Percentiles rank a stretch among this genome's conserved stretches.
phyloP scores from a whole-genome alignment of 1,284 basidiomycete genomes.

The Tranzscheliella williamsii region DNA sequence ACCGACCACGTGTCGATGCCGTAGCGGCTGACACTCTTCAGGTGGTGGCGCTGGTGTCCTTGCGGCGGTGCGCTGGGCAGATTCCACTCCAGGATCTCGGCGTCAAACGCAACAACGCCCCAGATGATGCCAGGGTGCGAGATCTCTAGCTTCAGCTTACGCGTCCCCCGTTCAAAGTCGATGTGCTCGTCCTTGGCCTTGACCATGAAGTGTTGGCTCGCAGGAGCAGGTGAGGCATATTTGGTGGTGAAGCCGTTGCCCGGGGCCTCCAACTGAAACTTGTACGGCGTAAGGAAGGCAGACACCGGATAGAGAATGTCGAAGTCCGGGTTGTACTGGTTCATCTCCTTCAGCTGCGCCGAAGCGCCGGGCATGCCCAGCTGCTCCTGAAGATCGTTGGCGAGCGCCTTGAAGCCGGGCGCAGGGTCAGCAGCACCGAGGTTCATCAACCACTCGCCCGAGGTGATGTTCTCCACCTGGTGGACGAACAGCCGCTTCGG shows the following conservation, averaged over 20 bases:
- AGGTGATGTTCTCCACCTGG: constrained; percentile 75
- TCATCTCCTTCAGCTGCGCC: constrained; percentile 56
- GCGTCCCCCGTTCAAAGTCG: constrained; percentile 69
- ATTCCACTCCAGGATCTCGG: constrained; percentile 83
- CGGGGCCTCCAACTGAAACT: constrained; percentile 68
- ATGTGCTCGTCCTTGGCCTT: constrained; percentile 69
- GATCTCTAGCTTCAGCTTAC: constrained; percentile 73
- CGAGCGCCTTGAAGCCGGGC: constrained; percentile 72
- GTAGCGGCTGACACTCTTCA: constrained; percentile 86
- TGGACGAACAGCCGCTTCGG: constrained; percentile 85
- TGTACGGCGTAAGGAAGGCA: constrained; percentile 77
- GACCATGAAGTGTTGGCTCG: constrained; percentile 66
- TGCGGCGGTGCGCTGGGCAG: constrained; percentile 63
- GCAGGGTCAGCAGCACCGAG: constrained; percentile 82
- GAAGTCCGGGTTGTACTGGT: constrained; percentile 55
- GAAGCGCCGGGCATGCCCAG: constrained; percentile 66
- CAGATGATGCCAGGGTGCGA: constrained; percentile 84
- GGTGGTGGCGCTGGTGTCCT: constrained; percentile 76
- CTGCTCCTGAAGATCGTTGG: constrained; percentile 68
- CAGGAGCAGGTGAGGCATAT: constrained; percentile 24
- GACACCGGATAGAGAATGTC: constrained; percentile 70
- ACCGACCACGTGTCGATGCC: constrained; percentile 74
- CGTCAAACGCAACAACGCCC: constrained; percentile 89
- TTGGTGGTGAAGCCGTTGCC: constrained; percentile 35
- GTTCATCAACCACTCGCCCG: constrained; percentile 78